A percentile compares a stretch with the other conserved stretches of the same genome.
These are phyloP conservation scores for Pythium insidiosum DNA, from an alignment of 352 stramenopile genomes.

Conservation along the genomic window DNA sequence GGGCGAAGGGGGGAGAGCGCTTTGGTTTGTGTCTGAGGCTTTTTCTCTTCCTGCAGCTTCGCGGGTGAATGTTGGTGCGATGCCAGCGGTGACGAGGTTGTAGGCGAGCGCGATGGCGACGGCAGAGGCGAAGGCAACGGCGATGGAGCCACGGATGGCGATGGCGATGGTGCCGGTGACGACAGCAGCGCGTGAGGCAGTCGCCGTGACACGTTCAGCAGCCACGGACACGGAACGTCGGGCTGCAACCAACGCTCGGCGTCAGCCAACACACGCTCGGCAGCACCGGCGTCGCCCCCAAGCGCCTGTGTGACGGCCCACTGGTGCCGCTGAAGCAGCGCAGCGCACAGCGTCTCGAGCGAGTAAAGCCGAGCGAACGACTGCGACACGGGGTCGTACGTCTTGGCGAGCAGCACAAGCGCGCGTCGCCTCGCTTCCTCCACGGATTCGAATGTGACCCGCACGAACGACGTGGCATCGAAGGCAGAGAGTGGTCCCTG, in stretches of 20 bases:
- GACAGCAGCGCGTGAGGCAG: not conserved
- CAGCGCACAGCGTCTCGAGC: slow-evolving; percentile 41
- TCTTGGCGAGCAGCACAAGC: slow-evolving; percentile 63
- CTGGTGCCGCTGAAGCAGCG: slow-evolving; percentile 52
- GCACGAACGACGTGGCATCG: slow-evolving; percentile 47
- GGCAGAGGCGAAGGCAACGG: not conserved
- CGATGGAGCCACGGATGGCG: not conserved
- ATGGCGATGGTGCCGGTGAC: slow-evolving; percentile 3
- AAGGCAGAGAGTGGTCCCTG: slow-evolving; percentile 7
- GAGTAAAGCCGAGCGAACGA: slow-evolving; percentile 57
- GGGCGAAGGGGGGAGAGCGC: not conserved
- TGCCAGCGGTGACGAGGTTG: not conserved
- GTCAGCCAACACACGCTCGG: slow-evolving; percentile 7
- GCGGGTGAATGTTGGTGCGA: too few relatives aligned
- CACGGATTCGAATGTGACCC: slow-evolving; percentile 62
- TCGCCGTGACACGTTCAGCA: not conserved
- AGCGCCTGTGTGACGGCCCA: slow-evolving; percentile 43
- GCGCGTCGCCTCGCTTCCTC: slow-evolving; percentile 59
- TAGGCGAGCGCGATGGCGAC: slow-evolving; percentile 1
- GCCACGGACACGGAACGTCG: not conserved
- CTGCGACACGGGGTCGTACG: slow-evolving; percentile 50
- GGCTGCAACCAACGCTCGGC: not conserved
- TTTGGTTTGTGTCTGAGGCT: not conserved
- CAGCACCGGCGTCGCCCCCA: slow-evolving; percentile 18
- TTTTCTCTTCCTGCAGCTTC: not conserved